These are phyloP conservation scores for Umbelopsis isabellina DNA, from an alignment of 192 early-diverging fungal species.

Conservation along the genomic window DNA sequence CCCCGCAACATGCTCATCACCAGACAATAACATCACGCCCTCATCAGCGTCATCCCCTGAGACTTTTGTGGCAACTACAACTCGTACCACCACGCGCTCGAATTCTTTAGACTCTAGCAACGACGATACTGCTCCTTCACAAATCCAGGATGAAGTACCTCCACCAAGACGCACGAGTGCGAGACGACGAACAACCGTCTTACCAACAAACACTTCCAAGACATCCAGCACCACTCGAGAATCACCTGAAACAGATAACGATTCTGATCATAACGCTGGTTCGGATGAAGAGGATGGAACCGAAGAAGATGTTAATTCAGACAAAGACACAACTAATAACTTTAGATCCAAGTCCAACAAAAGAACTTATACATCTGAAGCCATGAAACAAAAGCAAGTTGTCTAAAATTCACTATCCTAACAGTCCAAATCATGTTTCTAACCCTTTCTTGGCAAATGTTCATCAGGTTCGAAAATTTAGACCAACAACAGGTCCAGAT, in stretches of 20 bases:
- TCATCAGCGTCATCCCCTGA: slow-evolving; percentile 21
- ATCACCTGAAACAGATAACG: slow-evolving; percentile 14
- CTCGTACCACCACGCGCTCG: slow-evolving; percentile 18
- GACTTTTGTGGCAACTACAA: neutral
- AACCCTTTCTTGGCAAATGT: neutral
- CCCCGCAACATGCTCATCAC: slow-evolving; percentile 11
- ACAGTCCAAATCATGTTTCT: neutral
- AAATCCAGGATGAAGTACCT: slow-evolving; percentile 10
- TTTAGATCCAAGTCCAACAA: slow-evolving; percentile 7
- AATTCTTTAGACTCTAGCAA: slow-evolving; percentile 22
- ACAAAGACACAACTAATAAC: slow-evolving; percentile 4
- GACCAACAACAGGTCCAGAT: slow-evolving; percentile 15
- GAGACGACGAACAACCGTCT: neutral
- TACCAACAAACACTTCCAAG: neutral
- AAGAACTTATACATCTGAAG: slow-evolving; percentile 8
- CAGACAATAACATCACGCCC: slow-evolving; percentile 22
- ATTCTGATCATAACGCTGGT: slow-evolving; percentile 1
- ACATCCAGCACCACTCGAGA: neutral
- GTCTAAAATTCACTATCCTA: neutral
- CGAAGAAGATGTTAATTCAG: slow-evolving; percentile 7
- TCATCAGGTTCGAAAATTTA: slow-evolving; percentile 11
- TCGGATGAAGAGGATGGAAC: slow-evolving; percentile 1
- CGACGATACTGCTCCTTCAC: slow-evolving; percentile 15
- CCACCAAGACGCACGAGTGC: slow-evolving; percentile 19
- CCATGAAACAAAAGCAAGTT: slow-evolving; percentile 3